Evolutionary conservation across 352 stramenopile species (phyloP).

Genomic region (Plasmopara halstedii): DNA sequence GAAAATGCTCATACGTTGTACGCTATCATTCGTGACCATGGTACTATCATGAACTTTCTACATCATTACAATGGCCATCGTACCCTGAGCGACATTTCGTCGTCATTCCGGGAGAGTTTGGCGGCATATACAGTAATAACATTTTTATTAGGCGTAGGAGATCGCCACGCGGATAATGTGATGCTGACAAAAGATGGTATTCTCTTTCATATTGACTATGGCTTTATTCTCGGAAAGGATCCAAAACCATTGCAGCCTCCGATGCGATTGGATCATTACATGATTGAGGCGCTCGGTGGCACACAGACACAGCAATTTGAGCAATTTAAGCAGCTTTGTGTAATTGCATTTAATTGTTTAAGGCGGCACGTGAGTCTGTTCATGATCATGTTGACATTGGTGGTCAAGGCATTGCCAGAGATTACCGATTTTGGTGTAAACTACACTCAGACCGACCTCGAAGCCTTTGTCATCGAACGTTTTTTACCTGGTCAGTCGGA

Average conservation of each 20-base stretch:
- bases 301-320: slow-evolving; percentile 72
- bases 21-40: slow-evolving; percentile 79
- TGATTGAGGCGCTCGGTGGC: slow-evolving; percentile 81
- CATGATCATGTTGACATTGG: slow-evolving; percentile 80
- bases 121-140: slow-evolving; percentile 99
- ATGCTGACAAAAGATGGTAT: slow-evolving; percentile 95
- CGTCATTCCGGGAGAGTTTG: slow-evolving; percentile 85
- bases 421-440: slow-evolving; percentile 82
- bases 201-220: slow-evolving; percentile 99
- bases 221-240: slow-evolving; percentile 97
- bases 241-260: slow-evolving; percentile 96
- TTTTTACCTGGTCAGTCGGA: slow-evolving; percentile 77
- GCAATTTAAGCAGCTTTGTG: slow-evolving; percentile 82
- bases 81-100: slow-evolving; percentile 80
- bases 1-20: slow-evolving; percentile 82
- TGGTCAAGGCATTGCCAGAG: slow-evolving; percentile 76
- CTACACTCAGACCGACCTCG: slow-evolving; percentile 79
- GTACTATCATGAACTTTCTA: slow-evolving; percentile 77
- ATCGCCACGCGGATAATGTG: slow-evolving; percentile 99
- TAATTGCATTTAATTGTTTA: slow-evolving; percentile 83
- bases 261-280: slow-evolving; percentile 94
- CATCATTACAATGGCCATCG: slow-evolving; percentile 81
- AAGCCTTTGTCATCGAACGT: slow-evolving; percentile 77
- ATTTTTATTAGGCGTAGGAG: slow-evolving; percentile 98
- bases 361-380: slow-evolving; percentile 79